A percentile compares a stretch with the other conserved stretches of the same genome.
These are phyloP conservation scores for Mycosphaerella arachidis DNA, from an alignment of 2,329 filamentous ascomycete species.

Conservation along the genomic window DNA sequence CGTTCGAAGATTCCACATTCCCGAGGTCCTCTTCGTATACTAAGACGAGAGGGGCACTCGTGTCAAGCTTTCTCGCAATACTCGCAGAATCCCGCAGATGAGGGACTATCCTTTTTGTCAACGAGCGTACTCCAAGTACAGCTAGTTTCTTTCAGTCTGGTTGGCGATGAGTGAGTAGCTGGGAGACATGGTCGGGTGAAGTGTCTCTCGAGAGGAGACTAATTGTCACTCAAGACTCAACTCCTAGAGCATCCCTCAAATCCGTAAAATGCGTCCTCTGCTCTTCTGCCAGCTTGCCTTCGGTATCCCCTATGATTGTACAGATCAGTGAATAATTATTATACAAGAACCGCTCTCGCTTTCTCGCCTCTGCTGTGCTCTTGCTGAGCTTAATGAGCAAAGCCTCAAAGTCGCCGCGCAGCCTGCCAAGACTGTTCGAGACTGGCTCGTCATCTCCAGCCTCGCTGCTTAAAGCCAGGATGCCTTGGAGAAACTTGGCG, in stretches of 20 bases:
- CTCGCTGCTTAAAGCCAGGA: slow-evolving; percentile 78
- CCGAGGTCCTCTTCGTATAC: not conserved
- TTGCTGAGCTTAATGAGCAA: slow-evolving; percentile 77
- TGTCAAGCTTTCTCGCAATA: not conserved
- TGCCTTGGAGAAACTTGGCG: slow-evolving; percentile 82
- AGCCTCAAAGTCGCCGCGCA: slow-evolving; percentile 76
- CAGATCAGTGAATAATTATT: slow-evolving; percentile 96
- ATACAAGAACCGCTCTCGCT: slow-evolving; percentile 80
- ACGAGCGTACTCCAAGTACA: too few species aligned
- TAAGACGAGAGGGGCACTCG: not conserved
- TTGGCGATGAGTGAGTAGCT: not conserved
- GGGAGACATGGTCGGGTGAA: not conserved
- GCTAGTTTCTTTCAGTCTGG: too few species aligned
- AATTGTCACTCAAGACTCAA: slow-evolving; percentile 14
- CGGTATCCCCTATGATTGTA: slow-evolving; percentile 73
- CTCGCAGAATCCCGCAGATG: too few species aligned
- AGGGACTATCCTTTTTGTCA: too few species aligned
- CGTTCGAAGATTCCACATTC: not conserved
- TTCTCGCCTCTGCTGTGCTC: slow-evolving; percentile 69
- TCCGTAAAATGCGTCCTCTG: slow-evolving; percentile 70
- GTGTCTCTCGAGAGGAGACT: not conserved
- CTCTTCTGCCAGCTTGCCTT: slow-evolving; percentile 69
- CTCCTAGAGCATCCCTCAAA: slow-evolving; percentile 40
- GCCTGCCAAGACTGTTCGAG: slow-evolving; percentile 68
- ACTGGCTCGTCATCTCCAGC: slow-evolving; percentile 93